These are phyloP conservation scores for Kalanchoe fedtschenkoi DNA, from an alignment of 164 flowering plant genomes.

Conservation along the genomic window DNA sequence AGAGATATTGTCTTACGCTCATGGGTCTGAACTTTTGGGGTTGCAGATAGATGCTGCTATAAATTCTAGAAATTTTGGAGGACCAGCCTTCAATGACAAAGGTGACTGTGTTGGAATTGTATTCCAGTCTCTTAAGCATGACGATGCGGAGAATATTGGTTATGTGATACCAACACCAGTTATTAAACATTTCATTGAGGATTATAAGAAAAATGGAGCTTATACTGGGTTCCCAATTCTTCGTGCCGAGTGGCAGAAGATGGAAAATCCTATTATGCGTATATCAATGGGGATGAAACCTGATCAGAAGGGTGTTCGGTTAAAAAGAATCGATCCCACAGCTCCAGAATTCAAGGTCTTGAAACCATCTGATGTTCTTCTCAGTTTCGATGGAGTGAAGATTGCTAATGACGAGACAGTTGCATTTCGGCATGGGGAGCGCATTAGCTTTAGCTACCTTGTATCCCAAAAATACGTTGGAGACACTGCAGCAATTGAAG, in stretches of 20 bases:
- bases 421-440: neutral
- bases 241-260: conserved; percentile 3
- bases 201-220: conserved; percentile 4
- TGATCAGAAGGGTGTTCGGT: conserved; percentile 1
- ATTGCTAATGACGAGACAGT: conserved; percentile 7
- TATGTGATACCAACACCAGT: conserved; percentile 6
- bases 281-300: conserved; percentile 2
- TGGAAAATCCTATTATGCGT: conserved; percentile 6
- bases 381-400: neutral
- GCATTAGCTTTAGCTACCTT: conserved; percentile 4
- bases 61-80: conserved; percentile 2
- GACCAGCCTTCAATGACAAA: conserved; percentile 2
- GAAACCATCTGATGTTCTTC: conserved; percentile 3
- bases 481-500: neutral
- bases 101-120: conserved; percentile 4
- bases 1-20: conserved; percentile 1
- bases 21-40: conserved; percentile 6
- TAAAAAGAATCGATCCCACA: conserved; percentile 4
- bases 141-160: conserved; percentile 7
- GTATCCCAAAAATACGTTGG: conserved; percentile 2
- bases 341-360: conserved; percentile 3
- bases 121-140: conserved; percentile 7
- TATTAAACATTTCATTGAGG: neutral
- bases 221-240: conserved; percentile 5
- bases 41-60: conserved; percentile 6